Evolutionary conservation across 2,329 filamentous ascomycete genomes (phyloP), one percentile per base, ranked within the genome.

Genomic region (Colletotrichum abscissum): DNA sequence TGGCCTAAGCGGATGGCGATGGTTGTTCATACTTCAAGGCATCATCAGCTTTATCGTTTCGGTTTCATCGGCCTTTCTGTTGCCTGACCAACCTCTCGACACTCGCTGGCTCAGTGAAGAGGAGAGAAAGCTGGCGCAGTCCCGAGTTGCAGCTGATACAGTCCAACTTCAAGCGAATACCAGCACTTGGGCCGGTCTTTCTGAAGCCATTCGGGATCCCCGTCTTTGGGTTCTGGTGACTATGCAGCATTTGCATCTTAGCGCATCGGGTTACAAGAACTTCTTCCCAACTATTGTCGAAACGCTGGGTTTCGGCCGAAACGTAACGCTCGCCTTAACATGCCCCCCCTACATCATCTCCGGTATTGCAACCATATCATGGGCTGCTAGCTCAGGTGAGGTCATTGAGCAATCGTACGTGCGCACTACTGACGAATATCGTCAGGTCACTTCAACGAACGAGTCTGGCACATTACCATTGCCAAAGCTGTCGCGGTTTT

Each of bases 1-100:
- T 55, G 85, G 85, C 1, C 80, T 88, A 8, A 77, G 79, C 8
- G 86, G 86, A 4, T 88, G 86, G 86, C 79, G 84, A 71, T 88
- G 86, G 86, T 76, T 86, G 1, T 88, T 88, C 73, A 49, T 49
- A 49, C 42, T 49, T 19, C 42, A 49, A 19, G 42, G 42, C 4
- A 9, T 49, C 7, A 49, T 49, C 42, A 49, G 42, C 42, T 49
- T 49, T 19, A 9, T 49, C 8, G 19, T 49, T n/a, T n/a, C 42
- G 16, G 19, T 49, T 49, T 49, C 42, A 49, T 49, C 42, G 19
- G 42, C 42, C 19, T 49, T 49, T 49, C 16, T 49, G 19, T 49
- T 49, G 42, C 42, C 42, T n/a, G 42, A 49, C 42, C 42, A 49
- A 2, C 42, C 42, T 19, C 42, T 49, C 19, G 42, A 49, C 42